A percentile compares a stretch with the other conserved stretches of the same genome.
These are phyloP conservation scores for Nemania sp. DNA, from an alignment of 2,329 filamentous ascomycete genomes.

Conservation along the genomic window DNA sequence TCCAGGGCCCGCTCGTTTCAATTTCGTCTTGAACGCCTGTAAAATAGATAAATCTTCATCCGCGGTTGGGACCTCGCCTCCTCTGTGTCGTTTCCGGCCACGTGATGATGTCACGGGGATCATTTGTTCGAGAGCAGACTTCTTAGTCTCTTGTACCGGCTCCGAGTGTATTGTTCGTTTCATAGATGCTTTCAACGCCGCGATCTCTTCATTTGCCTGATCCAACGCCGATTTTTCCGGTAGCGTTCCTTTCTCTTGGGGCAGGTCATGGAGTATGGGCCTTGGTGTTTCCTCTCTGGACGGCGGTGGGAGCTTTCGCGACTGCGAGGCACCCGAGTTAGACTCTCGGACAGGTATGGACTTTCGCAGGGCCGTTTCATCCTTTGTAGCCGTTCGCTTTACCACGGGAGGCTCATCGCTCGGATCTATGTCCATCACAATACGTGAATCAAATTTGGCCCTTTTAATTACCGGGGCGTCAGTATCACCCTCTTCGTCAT, in stretches of 20 bases:
- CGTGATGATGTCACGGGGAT: constrained; percentile 72
- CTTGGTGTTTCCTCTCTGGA: constrained; percentile 32
- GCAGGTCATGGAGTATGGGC: constrained; percentile 36
- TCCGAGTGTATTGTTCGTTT: constrained; percentile 62
- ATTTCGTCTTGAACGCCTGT: constrained; percentile 76
- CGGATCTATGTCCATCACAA: constrained; percentile 64
- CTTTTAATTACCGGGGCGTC: constrained; percentile 70
- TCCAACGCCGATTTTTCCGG: constrained; percentile 60
- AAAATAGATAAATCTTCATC: constrained; percentile 71
- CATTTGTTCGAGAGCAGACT: constrained; percentile 71
- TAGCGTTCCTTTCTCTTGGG: constrained; percentile 42
- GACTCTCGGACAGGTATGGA: constrained; percentile 37
- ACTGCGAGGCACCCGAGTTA: constrained; percentile 25
- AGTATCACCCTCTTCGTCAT: constrained; percentile 66
- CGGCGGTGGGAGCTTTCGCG: constrained; percentile 25
- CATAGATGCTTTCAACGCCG: constrained; percentile 80
- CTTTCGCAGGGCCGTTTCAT: constrained; percentile 34
- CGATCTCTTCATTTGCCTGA: constrained; percentile 77
- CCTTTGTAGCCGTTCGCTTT: constrained; percentile 36
- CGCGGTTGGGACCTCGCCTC: constrained; percentile 54
- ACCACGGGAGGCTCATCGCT: constrained; percentile 39
- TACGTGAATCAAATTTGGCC: constrained; percentile 75
- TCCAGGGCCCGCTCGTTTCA: constrained; percentile 58
- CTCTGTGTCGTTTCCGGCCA: constrained; percentile 70
- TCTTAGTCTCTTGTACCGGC: constrained; percentile 60